Conservation (phyloP, 2,329 filamentous ascomycete genomes). For the Rutstroemia sp. region DNA sequence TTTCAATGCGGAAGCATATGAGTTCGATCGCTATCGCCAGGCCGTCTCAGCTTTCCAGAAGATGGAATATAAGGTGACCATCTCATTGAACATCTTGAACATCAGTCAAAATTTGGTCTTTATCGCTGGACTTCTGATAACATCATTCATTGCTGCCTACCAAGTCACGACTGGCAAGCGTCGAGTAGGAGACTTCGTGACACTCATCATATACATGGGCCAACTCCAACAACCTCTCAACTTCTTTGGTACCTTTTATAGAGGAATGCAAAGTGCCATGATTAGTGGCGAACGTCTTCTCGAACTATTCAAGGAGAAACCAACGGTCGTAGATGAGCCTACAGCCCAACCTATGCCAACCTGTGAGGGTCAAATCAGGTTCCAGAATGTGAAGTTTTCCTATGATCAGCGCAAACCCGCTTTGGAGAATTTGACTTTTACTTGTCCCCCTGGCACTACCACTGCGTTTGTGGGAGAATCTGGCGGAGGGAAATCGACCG, state of each 20-base stretch:
- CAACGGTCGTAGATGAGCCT: conserved; percentile 76
- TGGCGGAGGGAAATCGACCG: conserved; percentile 91
- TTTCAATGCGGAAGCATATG: conserved; percentile 77
- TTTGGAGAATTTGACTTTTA: conserved; percentile 75
- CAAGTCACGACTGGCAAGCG: conserved; percentile 63
- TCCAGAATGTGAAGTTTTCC: conserved; percentile 82
- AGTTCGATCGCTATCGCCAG: conserved; percentile 64
- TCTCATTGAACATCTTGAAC: conserved; percentile 73
- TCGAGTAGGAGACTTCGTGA: conserved; percentile 64
- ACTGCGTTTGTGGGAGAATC: conserved; percentile 96
- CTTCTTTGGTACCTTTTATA: conserved; percentile 91
- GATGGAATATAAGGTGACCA: conserved; percentile 69
- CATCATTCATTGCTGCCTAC: conserved; percentile 67
- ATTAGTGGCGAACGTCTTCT: conserved; percentile 94
- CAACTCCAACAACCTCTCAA: conserved; percentile 77
- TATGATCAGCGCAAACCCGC: conserved; percentile 86
- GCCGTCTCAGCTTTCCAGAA: conserved; percentile 66
- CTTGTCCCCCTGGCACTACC: conserved; percentile 81
- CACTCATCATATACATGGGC: conserved; percentile 67
- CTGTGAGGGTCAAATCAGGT: conserved; percentile 77
- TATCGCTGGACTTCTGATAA: conserved; percentile 65
- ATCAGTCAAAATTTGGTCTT: conserved; percentile 75
- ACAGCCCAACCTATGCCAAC: conserved; percentile 53
- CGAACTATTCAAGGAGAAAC: conserved; percentile 92
- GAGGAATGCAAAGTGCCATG: conserved; percentile 92